Evolutionary conservation across 1,284 basidiomycete species (phyloP).

Genomic region (Nidula niveotomentosa): DNA sequence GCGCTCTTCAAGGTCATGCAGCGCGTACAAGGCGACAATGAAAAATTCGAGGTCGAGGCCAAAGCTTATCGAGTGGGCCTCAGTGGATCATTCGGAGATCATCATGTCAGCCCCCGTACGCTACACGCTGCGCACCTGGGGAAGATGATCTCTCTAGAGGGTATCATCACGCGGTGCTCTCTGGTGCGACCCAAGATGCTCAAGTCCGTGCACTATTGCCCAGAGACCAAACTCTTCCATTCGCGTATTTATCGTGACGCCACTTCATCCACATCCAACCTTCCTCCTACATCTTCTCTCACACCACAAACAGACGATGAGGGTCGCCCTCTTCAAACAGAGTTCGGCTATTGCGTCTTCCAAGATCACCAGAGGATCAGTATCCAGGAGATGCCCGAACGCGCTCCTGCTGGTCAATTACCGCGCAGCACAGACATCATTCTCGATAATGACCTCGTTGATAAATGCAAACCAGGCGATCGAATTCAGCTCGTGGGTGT

Average conservation of each 20-base stretch:
- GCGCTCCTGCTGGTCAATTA: conserved; percentile 95
- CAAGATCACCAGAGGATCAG: conserved; percentile 97
- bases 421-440: conserved; percentile 96
- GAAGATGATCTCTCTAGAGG: conserved; percentile 96
- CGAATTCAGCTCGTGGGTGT: conserved; percentile 96
- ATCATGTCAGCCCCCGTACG: conserved; percentile 96
- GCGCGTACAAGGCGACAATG: conserved; percentile 66
- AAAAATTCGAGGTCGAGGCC: conserved; percentile 82
- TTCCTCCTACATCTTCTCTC: conserved; percentile 89
- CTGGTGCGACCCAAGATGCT: conserved; percentile 99
- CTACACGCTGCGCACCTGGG: conserved; percentile 88
- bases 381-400: conserved; percentile 99
- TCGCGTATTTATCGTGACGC: conserved; percentile 92
- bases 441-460: conserved; percentile 95
- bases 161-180: conserved; percentile 98
- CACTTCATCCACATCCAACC: conserved; percentile 81
- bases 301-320: conserved; percentile 93
- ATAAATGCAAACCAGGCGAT: conserved; percentile 97
- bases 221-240: conserved; percentile 84
- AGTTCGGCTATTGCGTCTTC: conserved; percentile 93
- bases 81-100: conserved; percentile 98
- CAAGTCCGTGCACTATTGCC: conserved; percentile 95
- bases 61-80: conserved; percentile 91
- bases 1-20: conserved; percentile 80
- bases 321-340: conserved; percentile 85